A percentile compares a stretch with the other conserved stretches of the same genome.
Evolutionary conservation across 2,329 filamentous ascomycete genomes (phyloP).

Genomic region (Epichloe sibirici): DNA sequence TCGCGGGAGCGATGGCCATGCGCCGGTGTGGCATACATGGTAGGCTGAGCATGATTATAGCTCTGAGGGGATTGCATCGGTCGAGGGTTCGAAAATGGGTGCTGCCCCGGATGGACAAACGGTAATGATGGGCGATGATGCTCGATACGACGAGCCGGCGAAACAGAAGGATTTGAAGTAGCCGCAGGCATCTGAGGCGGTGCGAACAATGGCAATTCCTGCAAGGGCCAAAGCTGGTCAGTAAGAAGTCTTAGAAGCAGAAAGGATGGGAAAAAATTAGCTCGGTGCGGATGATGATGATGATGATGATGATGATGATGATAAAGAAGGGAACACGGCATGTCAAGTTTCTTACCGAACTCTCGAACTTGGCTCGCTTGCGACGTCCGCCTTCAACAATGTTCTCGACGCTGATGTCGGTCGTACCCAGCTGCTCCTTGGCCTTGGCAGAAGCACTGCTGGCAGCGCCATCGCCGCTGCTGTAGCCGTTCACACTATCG

Average conservation of each 20-base stretch:
- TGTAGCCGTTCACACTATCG: conserved; percentile 64
- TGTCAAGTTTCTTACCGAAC: conserved; percentile 60
- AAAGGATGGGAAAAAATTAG: too few species aligned
- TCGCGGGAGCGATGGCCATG: conserved; percentile 53
- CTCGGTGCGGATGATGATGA: background rate
- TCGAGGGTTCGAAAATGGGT: conserved; percentile 66
- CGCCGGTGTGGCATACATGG: conserved; percentile 50
- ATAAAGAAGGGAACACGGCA: too few species aligned
- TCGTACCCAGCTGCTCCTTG: conserved; percentile 82
- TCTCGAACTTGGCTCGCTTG: conserved; percentile 91
- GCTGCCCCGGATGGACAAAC: conserved; percentile 63
- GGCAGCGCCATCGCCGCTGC: conserved; percentile 73
- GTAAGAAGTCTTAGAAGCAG: background rate
- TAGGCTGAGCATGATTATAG: conserved; percentile 42
- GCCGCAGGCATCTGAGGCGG: conserved; percentile 87
- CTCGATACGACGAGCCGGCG: conserved; percentile 72
- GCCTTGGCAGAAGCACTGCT: conserved; percentile 60
- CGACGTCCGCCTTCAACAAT: conserved; percentile 94
- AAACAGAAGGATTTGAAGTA: conserved; percentile 95
- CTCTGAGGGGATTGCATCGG: conserved; percentile 76
- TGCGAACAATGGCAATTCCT: conserved; percentile 94
- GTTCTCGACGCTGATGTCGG: conserved; percentile 95
- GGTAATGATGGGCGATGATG: conserved; percentile 61
- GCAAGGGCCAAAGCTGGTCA: conserved; percentile 4
- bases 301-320: background rate